A percentile compares a stretch with the other conserved stretches of the same genome.
Conservation (phyloP, 495 filamentous ascomycete genomes). For the Astrothelium subdiscretum region DNA sequence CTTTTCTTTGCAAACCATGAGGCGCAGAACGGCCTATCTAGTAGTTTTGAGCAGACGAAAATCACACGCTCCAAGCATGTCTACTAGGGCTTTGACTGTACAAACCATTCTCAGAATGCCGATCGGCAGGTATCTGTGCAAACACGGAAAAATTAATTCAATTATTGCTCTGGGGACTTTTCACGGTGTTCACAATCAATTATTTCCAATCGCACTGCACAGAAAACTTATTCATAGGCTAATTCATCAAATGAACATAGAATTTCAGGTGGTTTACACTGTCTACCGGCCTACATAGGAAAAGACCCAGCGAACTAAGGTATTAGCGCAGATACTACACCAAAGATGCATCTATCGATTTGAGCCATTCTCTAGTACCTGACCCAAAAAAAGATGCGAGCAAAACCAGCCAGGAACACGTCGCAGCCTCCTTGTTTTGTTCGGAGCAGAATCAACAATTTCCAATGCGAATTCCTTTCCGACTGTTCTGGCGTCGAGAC, state of each 20-base stretch:
- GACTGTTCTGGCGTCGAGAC: too few relatives aligned
- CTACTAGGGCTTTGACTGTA: too few relatives aligned
- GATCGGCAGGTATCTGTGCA: too few relatives aligned
- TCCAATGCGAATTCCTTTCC: not conserved
- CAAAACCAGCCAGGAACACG: not conserved
- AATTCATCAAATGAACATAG: not conserved
- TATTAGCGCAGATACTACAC: not conserved
- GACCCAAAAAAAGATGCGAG: not conserved
- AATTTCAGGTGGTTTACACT: not conserved
- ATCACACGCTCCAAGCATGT: too few relatives aligned
- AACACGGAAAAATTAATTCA: too few relatives aligned
- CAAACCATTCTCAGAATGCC: too few relatives aligned
- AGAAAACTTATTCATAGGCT: not conserved
- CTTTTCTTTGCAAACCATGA: too few relatives aligned
- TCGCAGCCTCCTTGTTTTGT: not conserved
- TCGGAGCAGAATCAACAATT: not conserved
- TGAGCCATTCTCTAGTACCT: not conserved
- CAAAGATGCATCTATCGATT: not conserved
- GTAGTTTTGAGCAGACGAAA: too few relatives aligned
- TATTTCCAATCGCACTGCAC: too few relatives aligned
- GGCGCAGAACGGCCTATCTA: too few relatives aligned
- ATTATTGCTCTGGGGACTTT: too few relatives aligned
- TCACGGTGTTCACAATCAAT: too few relatives aligned
- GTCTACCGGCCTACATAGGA: not conserved
- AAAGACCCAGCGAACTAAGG: not conserved